phyloP scores from a whole-genome alignment of 2,329 filamentous ascomycete genomes.

The Tolypocladium amazonense region DNA sequence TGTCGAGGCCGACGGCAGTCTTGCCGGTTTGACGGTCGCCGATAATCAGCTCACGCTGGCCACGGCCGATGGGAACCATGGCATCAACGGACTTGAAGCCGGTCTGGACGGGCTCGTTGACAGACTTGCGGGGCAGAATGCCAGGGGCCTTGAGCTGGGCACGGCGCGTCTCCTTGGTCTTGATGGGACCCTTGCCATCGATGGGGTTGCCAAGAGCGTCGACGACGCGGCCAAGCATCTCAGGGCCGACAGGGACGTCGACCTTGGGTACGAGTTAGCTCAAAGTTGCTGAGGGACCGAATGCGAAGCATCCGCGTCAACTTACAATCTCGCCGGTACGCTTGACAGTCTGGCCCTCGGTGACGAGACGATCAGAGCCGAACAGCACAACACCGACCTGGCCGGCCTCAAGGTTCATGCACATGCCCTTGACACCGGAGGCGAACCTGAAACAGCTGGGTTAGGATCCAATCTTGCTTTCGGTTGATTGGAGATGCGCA shows the following conservation, averaged over 20 bases:
- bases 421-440: conserved; percentile 99
- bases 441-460: conserved; percentile 64
- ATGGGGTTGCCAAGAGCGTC: conserved; percentile 99
- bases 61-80: conserved; percentile 99
- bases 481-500: neutral
- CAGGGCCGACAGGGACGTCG: conserved; percentile 86
- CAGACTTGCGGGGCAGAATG: conserved; percentile 92
- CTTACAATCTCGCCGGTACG: conserved; percentile 99
- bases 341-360: conserved; percentile 99
- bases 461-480: conserved; percentile 9
- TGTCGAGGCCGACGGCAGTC: conserved; percentile 95
- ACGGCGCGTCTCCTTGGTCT: conserved; percentile 85
- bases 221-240: conserved; percentile 94
- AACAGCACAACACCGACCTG: conserved; percentile 99
- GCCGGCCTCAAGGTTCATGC: conserved; percentile 99
- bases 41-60: conserved; percentile 99
- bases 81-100: conserved; percentile 98
- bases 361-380: conserved; percentile 99
- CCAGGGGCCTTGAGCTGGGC: conserved; percentile 98
- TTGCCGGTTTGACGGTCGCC: conserved; percentile 99
- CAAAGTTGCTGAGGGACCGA: too few species aligned
- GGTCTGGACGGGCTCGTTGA: conserved; percentile 98
- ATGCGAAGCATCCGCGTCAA: too few species aligned
- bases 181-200: conserved; percentile 96
- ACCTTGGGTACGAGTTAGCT: too few species aligned